Evolutionary conservation across 345 rosid species (phyloP), one percentile per base, ranked within the genome.

Genomic region (Leavenworthia alabamica): DNA sequence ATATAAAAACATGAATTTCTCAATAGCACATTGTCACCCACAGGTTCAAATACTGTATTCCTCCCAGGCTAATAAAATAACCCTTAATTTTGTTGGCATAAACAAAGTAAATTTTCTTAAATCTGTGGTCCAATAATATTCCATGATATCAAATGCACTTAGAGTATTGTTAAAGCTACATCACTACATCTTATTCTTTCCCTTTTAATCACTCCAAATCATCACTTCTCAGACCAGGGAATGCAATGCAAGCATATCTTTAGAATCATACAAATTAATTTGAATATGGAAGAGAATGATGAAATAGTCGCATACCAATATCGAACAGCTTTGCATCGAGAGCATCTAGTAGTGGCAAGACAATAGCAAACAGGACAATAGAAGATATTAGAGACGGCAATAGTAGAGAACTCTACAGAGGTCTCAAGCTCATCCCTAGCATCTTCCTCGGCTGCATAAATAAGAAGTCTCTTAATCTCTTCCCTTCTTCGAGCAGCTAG

Each of bases 361-460:
- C 48, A 70, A 68, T 58, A 88, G 58, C 99, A 94, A 65, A 88
- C 90, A 8, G 80, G 89, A 31, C 99, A 93, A 22, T 79, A 79
- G 67, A 80, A 81, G 53, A 56, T 70, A 43, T 35, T 40, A 59
- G 77, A 22, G 35, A 72, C 62, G 4, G 85, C 16, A 66, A 62
- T 72, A 26, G 81, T 24, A 32, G 63, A 66, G 76, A 79, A 75
- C 14, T 68, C 73, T 5, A 49, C 11, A 4, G 89, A 77, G 33
- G 89, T 90, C 73, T 90, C 99, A 1, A 56, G 75, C 77, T 94
- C 99, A 5, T 88, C 97, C 77, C 90, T 81, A 17, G 86, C 86
- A 22, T 86, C 84, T 56, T 94, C 99, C 62, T 87, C 85, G 12
- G 97, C 72, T 1, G 96, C 97, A 64, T 86, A 78, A 64, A 81